Base-by-base conservation (phyloP, 805 yeast genomes). In the Cyberlindnera mrakii region DNA sequence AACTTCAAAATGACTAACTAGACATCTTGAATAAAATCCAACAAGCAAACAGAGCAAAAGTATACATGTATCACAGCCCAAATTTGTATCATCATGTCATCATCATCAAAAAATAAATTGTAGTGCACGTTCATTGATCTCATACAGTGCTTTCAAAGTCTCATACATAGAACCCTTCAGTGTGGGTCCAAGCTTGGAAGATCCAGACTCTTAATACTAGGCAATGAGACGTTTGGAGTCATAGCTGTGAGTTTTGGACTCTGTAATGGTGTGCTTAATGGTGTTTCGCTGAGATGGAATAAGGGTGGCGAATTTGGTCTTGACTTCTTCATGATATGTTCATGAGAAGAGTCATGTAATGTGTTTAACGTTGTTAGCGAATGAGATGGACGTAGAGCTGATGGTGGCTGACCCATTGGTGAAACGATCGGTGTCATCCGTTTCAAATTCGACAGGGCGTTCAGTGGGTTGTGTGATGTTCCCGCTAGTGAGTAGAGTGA, bases 261-360 rank as follows among this genome's bases (percentile, higher is more conserved):
- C 43, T 74, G 77, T 25, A 66, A 52, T 13, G 77, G 77, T 0
- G 78, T 74, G 44, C 70, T 72, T 33, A 72, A 50, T 10, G 78
- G 78, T 6, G 78, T 74, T 13, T 71, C 77, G 40, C 59, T 62
- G 4, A 57, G 25, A 11, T 52, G 55, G 45, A 37, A 76, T 68
- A 51, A 33, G 18, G 62, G 58, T 18, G 78, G 78, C 10, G 77
- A 71, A 53, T 64, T 71, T 27, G 78, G 77, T 47, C 77, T 59
- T 14, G 75, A 70, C 52, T 67, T 70, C 58, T 71, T 73, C 27
- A 31, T 23, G 4, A 42, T 41, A 63, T 58, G 54, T 57, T 64
- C 30, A 62, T 14, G 39, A 58, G 65, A 52, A 40, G 29, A 35
- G 49, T 62, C 40, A 63, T 59, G 33, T 23, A 46, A 36, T 9